phyloP scores from a whole-genome alignment of 2,329 filamentous ascomycete genomes.

The Fusarium denticulatum region DNA sequence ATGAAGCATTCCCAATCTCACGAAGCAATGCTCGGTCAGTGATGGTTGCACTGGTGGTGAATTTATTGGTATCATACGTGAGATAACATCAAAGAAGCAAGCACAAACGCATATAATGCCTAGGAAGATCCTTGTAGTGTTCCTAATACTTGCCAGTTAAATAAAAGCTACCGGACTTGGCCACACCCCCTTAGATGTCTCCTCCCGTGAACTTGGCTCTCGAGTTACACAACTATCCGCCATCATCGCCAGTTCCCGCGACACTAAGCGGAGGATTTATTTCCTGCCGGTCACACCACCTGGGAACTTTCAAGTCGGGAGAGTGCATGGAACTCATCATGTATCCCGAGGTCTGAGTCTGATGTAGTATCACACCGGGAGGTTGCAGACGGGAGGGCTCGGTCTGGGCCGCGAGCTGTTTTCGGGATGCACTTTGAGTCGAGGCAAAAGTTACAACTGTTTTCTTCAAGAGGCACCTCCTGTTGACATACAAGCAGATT shows the following conservation, averaged over 20 bases:
- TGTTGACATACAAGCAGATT: not conserved
- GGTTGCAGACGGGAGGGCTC: slow-evolving; percentile 15
- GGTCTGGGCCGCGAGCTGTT: not conserved
- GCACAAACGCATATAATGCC: not conserved
- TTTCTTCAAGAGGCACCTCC: not conserved
- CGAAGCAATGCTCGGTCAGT: not conserved
- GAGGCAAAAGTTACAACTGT: not conserved
- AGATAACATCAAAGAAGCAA: not conserved
- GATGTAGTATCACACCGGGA: slow-evolving; percentile 2
- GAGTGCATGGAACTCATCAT: slow-evolving; percentile 6
- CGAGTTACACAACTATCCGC: slow-evolving; percentile 16
- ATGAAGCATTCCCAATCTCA: too few species aligned
- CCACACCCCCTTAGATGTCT: slow-evolving; percentile 12
- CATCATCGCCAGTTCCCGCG: slow-evolving; percentile 7
- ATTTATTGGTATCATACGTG: not conserved
- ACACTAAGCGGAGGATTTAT: not conserved
- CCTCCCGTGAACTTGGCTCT: slow-evolving; percentile 20
- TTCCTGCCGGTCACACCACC: not conserved
- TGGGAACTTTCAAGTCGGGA: slow-evolving; percentile 1
- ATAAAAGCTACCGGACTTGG: not conserved
- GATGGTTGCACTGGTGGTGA: not conserved
- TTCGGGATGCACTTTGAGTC: not conserved
- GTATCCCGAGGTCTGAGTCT: not conserved
- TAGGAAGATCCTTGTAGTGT: too few species aligned
- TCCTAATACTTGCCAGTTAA: not conserved